Evolutionary conservation across 225 moss, liverwort and hornwort genomes (phyloP).

Genomic region (Asterella californica): DNA sequence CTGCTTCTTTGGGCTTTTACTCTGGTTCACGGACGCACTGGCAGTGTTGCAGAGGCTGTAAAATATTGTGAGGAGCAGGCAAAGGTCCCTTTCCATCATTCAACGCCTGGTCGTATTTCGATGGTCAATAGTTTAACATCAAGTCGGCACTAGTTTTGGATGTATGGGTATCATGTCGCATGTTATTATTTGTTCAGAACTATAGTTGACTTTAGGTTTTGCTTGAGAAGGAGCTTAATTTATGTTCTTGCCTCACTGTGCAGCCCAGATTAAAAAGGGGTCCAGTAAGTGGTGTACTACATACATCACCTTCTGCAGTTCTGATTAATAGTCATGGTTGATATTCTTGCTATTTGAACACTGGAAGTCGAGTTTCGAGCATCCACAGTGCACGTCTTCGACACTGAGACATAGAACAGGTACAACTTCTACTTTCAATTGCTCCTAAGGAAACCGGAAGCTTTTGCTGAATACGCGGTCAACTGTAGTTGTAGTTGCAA

Average conservation of each 20-base stretch:
- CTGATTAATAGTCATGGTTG: constrained; percentile 22
- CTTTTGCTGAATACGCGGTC: not conserved
- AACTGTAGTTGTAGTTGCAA: not conserved
- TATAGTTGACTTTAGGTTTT: not conserved
- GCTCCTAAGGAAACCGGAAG: not conserved
- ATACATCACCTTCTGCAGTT: constrained; percentile 22
- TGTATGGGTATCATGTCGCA: not conserved
- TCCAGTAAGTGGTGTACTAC: constrained; percentile 25
- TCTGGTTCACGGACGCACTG: constrained; percentile 78
- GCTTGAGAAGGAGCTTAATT: not conserved
- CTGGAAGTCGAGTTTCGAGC: not conserved
- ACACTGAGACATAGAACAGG: constrained; percentile 4
- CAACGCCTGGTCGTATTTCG: not conserved
- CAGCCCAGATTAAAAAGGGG: constrained; percentile 28
- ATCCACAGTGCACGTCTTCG: not conserved
- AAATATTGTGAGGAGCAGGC: constrained; percentile 97
- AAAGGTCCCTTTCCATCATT: constrained; percentile 46
- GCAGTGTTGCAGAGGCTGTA: constrained; percentile 80
- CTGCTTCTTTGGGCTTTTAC: constrained; percentile 89
- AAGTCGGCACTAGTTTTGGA: not conserved
- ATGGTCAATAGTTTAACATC: too few species aligned
- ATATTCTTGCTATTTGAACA: not conserved
- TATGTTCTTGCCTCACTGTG: not conserved
- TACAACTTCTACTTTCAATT: not conserved
- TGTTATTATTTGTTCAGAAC: not conserved